phyloP scores from a whole-genome alignment of 768 basidiomycete genomes.

The Crassisporium funariophilum region DNA sequence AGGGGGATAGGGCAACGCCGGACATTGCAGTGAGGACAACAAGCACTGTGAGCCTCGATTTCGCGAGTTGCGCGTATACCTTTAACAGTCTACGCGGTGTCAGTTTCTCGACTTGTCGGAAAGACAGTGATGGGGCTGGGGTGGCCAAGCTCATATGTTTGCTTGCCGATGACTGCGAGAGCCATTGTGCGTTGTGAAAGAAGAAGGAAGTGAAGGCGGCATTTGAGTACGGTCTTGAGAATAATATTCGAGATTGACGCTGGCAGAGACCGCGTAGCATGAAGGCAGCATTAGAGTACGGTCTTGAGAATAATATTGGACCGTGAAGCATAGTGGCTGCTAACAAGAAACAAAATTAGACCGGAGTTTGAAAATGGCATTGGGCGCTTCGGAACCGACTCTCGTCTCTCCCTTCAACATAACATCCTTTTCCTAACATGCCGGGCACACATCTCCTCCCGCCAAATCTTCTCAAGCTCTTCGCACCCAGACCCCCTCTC shows the following conservation, averaged over 20 bases:
- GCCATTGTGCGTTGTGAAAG: constrained; percentile 64
- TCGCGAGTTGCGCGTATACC: constrained; percentile 81
- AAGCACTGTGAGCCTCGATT: constrained; percentile 79
- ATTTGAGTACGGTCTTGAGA: constrained; percentile 7
- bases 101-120: constrained; percentile 42
- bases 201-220: constrained; percentile 58
- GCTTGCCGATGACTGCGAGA: constrained; percentile 10
- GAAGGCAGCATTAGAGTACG: constrained; percentile 30
- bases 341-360: too few species aligned
- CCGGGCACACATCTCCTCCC: constrained; percentile 88
- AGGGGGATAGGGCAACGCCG: constrained; percentile 89
- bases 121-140: constrained; percentile 25
- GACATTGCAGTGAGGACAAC: constrained; percentile 90
- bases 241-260: too few species aligned
- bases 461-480: constrained; percentile 95
- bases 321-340: constrained; percentile 40
- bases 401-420: constrained; percentile 1
- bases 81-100: constrained; percentile 56
- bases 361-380: constrained; percentile 16
- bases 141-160: constrained; percentile 10
- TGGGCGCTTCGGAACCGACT: not conserved
- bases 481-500: constrained; percentile 89
- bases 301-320: not conserved
- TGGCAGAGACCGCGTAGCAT: too few species aligned
- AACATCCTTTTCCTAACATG: constrained; percentile 31